These are phyloP conservation scores for Delphinella strobiligena DNA, from an alignment of 2,329 filamentous ascomycete genomes.

Conservation along the genomic window DNA sequence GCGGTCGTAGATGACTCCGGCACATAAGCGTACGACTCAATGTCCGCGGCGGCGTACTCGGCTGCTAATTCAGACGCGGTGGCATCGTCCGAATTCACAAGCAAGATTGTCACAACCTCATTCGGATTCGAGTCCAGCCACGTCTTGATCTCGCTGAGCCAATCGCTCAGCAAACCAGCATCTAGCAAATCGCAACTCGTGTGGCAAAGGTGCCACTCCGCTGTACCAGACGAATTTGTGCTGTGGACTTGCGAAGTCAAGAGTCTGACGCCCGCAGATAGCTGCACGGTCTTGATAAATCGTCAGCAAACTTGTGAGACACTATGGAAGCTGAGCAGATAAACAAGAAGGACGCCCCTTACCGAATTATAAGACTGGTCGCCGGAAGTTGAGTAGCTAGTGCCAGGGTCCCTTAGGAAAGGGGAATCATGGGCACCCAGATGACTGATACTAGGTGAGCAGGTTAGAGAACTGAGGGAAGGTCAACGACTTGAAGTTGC, in stretches of 20 bases:
- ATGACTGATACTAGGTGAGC: conserved; percentile 47
- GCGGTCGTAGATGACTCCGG: conserved; percentile 34
- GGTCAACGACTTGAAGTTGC: too few relatives aligned
- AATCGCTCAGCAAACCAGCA: conserved; percentile 51
- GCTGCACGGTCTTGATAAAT: conserved; percentile 55
- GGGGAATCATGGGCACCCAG: conserved; percentile 66
- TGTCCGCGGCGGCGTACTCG: conserved; percentile 45
- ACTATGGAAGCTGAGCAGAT: too few relatives aligned
- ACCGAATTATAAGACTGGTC: conserved; percentile 71
- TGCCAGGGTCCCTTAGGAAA: conserved; percentile 54
- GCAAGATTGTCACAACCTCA: conserved; percentile 63
- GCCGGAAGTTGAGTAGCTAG: conserved; percentile 50
- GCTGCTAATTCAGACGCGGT: conserved; percentile 42
- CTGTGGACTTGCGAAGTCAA: conserved; percentile 60
- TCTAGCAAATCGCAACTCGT: conserved; percentile 55
- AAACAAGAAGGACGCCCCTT: too few relatives aligned
- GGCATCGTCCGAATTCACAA: conserved; percentile 57
- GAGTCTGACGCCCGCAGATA: conserved; percentile 59
- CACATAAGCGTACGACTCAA: conserved; percentile 50
- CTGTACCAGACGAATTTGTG: conserved; percentile 14
- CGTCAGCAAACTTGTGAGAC: too few relatives aligned
- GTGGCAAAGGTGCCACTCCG: conserved; percentile 57
- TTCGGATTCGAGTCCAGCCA: conserved; percentile 61
- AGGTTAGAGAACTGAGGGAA: too few relatives aligned
- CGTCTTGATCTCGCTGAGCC: conserved; percentile 50